These are phyloP conservation scores for Elsinoe batatas DNA, from an alignment of 2,329 filamentous ascomycete species.

Conservation along the genomic window DNA sequence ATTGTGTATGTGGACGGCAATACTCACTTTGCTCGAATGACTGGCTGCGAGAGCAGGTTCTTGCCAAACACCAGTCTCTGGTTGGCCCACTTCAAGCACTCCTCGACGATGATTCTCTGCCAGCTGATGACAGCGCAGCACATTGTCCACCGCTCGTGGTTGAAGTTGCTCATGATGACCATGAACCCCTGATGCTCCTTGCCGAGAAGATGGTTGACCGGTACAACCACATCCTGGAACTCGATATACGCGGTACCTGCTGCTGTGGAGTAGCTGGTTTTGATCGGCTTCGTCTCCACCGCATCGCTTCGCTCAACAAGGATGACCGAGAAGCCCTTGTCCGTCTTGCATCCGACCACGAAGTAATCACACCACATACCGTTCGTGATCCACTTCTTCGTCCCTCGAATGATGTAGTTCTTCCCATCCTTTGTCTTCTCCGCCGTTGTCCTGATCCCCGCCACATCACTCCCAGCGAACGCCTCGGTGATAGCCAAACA, in stretches of 20 bases:
- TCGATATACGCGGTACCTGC: slow-evolving; percentile 73
- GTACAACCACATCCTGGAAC: slow-evolving; percentile 80
- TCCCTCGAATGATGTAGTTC: slow-evolving; percentile 60
- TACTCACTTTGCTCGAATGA: slow-evolving; percentile 60
- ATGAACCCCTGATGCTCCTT: slow-evolving; percentile 78
- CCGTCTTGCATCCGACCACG: slow-evolving; percentile 67
- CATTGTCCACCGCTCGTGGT: slow-evolving; percentile 48
- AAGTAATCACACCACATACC: slow-evolving; percentile 76
- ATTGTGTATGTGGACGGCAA: slow-evolving; percentile 27
- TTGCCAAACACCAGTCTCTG: slow-evolving; percentile 79
- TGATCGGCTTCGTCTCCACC: slow-evolving; percentile 67
- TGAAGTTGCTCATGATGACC: slow-evolving; percentile 80
- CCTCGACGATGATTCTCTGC: slow-evolving; percentile 63
- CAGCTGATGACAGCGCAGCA: slow-evolving; percentile 50
- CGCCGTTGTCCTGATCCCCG: slow-evolving; percentile 68
- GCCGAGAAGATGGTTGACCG: slow-evolving; percentile 65
- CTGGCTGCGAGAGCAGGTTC: slow-evolving; percentile 70
- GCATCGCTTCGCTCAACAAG: slow-evolving; percentile 65
- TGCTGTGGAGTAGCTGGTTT: slow-evolving; percentile 69
- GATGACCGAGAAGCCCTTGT: slow-evolving; percentile 68
- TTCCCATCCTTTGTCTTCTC: slow-evolving; percentile 65
- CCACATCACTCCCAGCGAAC: slow-evolving; percentile 76
- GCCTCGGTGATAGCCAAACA: slow-evolving; percentile 82
- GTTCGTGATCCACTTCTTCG: slow-evolving; percentile 82
- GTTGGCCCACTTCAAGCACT: slow-evolving; percentile 80